Evolutionary conservation across 2,329 filamentous ascomycete species (phyloP).

Genomic region (Cylindrodendrum hubeiense): DNA sequence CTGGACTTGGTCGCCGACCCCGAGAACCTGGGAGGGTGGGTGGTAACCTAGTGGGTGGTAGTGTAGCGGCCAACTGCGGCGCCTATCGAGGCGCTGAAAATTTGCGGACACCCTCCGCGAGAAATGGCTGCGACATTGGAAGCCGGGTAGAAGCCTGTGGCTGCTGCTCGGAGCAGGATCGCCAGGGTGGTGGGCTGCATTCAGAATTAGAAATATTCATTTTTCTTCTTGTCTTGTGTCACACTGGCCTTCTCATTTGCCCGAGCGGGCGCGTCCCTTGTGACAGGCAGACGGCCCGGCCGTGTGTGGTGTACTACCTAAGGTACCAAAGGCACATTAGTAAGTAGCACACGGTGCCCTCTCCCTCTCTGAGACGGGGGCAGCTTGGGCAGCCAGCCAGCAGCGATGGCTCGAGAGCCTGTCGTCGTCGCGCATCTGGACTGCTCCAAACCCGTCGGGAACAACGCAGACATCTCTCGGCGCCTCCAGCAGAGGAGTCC

Average conservation of each 20-base stretch:
- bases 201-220: not conserved
- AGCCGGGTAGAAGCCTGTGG: not conserved
- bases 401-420: not conserved
- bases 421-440: not conserved
- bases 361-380: too few relatives aligned
- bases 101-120: not conserved
- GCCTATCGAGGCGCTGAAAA: not conserved
- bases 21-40: conserved; percentile 5
- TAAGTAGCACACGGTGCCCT: too few relatives aligned
- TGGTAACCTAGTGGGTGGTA: not conserved
- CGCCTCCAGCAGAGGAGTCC: not conserved
- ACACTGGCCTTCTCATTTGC: not conserved
- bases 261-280: not conserved
- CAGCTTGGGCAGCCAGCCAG: not conserved
- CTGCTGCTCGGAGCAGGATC: not conserved
- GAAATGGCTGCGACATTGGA: not conserved
- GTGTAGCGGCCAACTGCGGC: not conserved
- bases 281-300: not conserved
- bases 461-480: not conserved
- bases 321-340: too few relatives aligned
- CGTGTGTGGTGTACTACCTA: not conserved
- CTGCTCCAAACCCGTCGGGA: too few relatives aligned
- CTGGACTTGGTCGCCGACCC: conserved; percentile 22
- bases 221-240: not conserved
- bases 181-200: too few relatives aligned